phyloP scores from a whole-genome alignment of 2,329 filamentous ascomycete genomes.

The Colletotrichum eremochloae region DNA sequence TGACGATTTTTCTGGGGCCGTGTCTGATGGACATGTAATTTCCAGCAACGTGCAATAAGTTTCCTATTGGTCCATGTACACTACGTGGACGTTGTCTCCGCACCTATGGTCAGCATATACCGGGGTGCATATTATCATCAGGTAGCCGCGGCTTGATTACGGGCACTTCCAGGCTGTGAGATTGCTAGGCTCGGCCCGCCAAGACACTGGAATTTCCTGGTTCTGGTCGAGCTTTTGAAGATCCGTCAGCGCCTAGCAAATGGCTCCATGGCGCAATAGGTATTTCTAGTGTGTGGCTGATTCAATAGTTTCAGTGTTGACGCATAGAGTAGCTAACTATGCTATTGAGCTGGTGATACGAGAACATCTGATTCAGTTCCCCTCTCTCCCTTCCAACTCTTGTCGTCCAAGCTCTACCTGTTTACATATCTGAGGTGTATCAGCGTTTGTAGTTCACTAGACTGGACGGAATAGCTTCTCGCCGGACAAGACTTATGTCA shows the following conservation, averaged over 20 bases:
- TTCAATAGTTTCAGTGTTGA: background rate
- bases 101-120: background rate
- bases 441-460: conserved; percentile 5
- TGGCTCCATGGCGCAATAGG: background rate
- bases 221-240: background rate
- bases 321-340: too few species aligned
- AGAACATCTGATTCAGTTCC: background rate
- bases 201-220: background rate
- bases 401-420: background rate
- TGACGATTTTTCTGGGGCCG: background rate
- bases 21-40: background rate
- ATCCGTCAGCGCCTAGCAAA: background rate
- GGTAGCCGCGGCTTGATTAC: conserved; percentile 8
- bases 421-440: background rate
- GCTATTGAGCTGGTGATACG: too few species aligned
- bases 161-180: background rate
- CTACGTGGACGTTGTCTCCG: background rate
- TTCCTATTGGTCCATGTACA: background rate
- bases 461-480: conserved; percentile 1
- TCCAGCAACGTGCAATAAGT: background rate
- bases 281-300: background rate
- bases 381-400: background rate
- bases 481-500: background rate
- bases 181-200: conserved; percentile 10
- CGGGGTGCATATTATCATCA: background rate